Percentiles rank a stretch among this genome's conserved stretches.
phyloP scores from a whole-genome alignment of 2,329 filamentous ascomycete genomes.

The Domatiomyces catenatus region DNA sequence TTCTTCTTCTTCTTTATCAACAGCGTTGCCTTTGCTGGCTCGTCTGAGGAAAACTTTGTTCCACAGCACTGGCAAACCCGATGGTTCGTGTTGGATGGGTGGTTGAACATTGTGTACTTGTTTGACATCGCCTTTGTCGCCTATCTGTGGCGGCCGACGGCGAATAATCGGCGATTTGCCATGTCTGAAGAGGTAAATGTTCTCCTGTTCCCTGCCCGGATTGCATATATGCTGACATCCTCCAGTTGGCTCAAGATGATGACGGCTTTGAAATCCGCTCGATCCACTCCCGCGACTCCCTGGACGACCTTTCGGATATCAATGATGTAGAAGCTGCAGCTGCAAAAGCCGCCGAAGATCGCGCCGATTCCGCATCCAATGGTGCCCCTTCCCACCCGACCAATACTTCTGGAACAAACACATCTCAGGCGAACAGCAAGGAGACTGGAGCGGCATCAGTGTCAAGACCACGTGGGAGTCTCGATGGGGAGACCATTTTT shows the following conservation, averaged over 20 bases:
- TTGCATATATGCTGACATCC: background rate
- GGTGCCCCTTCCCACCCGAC: background rate
- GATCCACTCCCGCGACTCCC: constrained; percentile 50
- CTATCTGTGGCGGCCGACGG: constrained; percentile 91
- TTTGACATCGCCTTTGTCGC: constrained; percentile 85
- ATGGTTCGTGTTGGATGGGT: constrained; percentile 95
- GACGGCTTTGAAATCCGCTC: constrained; percentile 95
- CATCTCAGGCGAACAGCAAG: constrained; percentile 25
- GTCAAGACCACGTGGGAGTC: constrained; percentile 39
- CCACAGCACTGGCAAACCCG: constrained; percentile 93
- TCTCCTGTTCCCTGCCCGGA: background rate
- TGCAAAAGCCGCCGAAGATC: constrained; percentile 23
- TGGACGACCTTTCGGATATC: constrained; percentile 46
- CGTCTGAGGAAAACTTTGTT: constrained; percentile 72
- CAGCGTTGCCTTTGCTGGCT: constrained; percentile 82
- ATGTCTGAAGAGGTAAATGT: constrained; percentile 79
- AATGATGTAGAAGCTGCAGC: constrained; percentile 19
- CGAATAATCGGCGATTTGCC: constrained; percentile 90
- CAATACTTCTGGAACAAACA: background rate
- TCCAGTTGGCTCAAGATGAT: constrained; percentile 81
- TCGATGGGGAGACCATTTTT: constrained; percentile 90
- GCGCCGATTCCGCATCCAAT: background rate
- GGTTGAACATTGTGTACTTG: constrained; percentile 92
- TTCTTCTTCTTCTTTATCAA: constrained; percentile 99
- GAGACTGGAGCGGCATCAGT: constrained; percentile 10